A percentile compares a stretch with the other conserved stretches of the same genome.
phyloP scores from a whole-genome alignment of 352 stramenopile species.

The Pythium sp. region DNA sequence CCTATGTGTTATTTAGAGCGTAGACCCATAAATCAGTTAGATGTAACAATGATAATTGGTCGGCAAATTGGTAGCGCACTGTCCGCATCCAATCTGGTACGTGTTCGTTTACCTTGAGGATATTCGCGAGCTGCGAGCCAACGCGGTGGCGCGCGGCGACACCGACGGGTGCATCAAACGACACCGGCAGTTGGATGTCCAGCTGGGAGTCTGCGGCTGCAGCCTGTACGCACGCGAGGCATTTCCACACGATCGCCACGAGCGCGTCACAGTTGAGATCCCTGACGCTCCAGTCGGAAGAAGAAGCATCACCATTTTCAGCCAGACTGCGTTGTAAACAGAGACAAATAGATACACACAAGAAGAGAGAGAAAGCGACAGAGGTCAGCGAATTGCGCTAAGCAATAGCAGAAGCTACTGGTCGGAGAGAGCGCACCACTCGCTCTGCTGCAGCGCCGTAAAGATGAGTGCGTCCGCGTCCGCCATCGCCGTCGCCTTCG shows the following conservation, averaged over 20 bases:
- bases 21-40: neutral
- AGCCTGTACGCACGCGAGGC: constrained; percentile 36
- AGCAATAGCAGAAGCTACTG: neutral
- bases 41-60: neutral
- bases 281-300: constrained; percentile 19
- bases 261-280: constrained; percentile 45
- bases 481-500: constrained; percentile 23
- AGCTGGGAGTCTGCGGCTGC: constrained; percentile 19
- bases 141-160: constrained; percentile 76
- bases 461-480: constrained; percentile 47
- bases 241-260: constrained; percentile 43
- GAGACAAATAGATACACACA: neutral
- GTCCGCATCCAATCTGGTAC: neutral
- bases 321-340: neutral
- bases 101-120: constrained; percentile 53
- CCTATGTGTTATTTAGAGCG: constrained; percentile 23
- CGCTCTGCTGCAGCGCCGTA: constrained; percentile 47
- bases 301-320: neutral
- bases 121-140: constrained; percentile 64
- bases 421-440: constrained; percentile 24
- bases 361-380: neutral
- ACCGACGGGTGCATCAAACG: constrained; percentile 31
- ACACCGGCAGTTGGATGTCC: constrained; percentile 26
- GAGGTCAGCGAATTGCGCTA: neutral
- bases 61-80: neutral